phyloP scores from a whole-genome alignment of 2,329 filamentous ascomycete genomes.

The Fusarium anguioides region DNA sequence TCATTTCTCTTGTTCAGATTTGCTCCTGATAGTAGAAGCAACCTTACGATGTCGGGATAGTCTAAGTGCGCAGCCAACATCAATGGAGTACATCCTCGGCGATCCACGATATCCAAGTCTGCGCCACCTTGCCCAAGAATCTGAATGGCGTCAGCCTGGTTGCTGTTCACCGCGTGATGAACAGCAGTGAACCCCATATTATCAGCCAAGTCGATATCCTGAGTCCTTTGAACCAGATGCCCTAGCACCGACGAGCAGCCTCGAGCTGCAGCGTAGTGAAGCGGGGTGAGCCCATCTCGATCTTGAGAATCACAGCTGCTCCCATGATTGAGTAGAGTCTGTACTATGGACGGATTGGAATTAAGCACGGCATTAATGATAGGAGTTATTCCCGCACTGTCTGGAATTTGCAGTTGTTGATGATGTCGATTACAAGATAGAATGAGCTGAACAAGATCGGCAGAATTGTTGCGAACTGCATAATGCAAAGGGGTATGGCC shows the following conservation, averaged over 20 bases:
- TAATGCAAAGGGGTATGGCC: background rate
- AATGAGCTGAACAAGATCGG: background rate
- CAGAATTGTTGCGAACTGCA: background rate
- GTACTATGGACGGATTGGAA: background rate
- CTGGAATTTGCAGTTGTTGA: background rate
- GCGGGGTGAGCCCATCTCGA: background rate
- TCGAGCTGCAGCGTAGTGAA: background rate
- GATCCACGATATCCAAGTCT: background rate
- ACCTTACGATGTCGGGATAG: background rate
- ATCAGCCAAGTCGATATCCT: background rate
- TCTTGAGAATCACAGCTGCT: background rate
- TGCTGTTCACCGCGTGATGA: background rate
- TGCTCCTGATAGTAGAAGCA: background rate
- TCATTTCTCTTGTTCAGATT: background rate
- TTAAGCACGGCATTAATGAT: background rate
- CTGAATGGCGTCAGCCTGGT: background rate
- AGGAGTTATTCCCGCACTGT: background rate
- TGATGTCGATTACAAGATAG: background rate
- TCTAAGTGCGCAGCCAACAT: background rate
- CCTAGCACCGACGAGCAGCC: background rate
- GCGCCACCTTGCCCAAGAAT: background rate
- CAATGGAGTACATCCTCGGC: background rate
- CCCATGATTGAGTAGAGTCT: background rate
- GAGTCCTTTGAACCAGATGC: background rate
- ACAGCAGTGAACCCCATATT: background rate